These are phyloP conservation scores for Rhizoclosmatium globosum DNA, from an alignment of 192 early-diverging fungal species.

Conservation along the genomic window DNA sequence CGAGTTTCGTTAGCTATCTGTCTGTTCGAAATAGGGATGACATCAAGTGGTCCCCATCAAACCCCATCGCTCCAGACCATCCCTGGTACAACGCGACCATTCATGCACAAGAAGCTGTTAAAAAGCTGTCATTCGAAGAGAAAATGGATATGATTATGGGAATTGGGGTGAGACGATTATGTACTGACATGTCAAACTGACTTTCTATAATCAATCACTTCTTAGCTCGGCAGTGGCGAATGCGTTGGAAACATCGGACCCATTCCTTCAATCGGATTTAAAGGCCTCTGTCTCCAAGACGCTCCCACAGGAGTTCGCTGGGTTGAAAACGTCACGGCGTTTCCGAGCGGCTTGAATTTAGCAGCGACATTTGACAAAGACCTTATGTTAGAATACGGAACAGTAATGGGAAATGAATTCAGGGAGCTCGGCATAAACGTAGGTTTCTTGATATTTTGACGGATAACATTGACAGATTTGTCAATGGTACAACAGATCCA, in stretches of 20 bases:
- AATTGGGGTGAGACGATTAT: slow-evolving; percentile 3
- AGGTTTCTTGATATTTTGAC: not conserved
- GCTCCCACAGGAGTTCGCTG: slow-evolving; percentile 57
- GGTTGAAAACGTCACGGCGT: slow-evolving; percentile 52
- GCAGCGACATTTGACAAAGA: slow-evolving; percentile 66
- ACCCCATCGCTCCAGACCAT: slow-evolving; percentile 4
- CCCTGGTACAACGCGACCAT: slow-evolving; percentile 29
- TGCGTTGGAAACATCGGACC: slow-evolving; percentile 21
- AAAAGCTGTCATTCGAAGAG: not conserved
- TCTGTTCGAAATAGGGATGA: not conserved
- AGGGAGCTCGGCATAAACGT: slow-evolving; percentile 61
- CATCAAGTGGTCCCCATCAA: slow-evolving; percentile 5
- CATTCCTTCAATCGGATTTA: slow-evolving; percentile 43
- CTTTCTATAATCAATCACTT: too few relatives aligned
- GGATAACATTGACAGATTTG: not conserved
- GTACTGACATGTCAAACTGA: not conserved
- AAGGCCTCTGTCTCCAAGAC: slow-evolving; percentile 66
- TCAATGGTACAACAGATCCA: not conserved
- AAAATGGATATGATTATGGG: slow-evolving; percentile 29
- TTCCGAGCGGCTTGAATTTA: slow-evolving; percentile 55
- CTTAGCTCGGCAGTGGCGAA: not conserved
- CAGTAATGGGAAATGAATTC: slow-evolving; percentile 62
- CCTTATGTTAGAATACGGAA: slow-evolving; percentile 56
- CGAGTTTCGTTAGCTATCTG: not conserved
- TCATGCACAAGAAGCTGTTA: slow-evolving; percentile 5